Base-by-base conservation (phyloP, 352 stramenopile genomes). In the Phytopythium boreale region DNA sequence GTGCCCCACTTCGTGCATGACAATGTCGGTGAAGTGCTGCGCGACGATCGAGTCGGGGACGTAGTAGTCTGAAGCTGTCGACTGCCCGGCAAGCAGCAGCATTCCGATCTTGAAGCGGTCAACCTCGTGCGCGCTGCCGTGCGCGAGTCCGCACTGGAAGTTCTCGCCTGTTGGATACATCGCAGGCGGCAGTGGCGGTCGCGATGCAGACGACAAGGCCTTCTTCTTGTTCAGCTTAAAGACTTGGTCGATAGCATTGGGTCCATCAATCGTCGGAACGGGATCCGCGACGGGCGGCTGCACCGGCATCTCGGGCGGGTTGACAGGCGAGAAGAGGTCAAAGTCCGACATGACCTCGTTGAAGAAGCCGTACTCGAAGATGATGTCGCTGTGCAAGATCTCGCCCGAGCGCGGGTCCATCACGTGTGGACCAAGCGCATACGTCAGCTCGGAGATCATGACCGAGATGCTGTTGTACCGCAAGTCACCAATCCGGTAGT, bases 1-100 rank as follows among this genome's bases (percentile, higher is more conserved):
- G 66, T 97, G 90, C 9, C 88, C 90, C 27, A 96, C 87, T 71
- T 97, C 88, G 60, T 97, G 89, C 82, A 96, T 93, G 31, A 95
- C 78, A 37, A 94, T 88, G 61, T 88, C 76, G 10, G 72, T 71
- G 57, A 97, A 85, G 49, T 92, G 79, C 34, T 83, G 75, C 24
- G 71, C 72, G 15, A 95, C 79, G 60, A 93, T 70, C 26, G 71
- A 68, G 44, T 89, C 76, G 2, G 85, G 75, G 24, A 93, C 73
- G 34, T 71, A 79, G 22, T 36, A 72, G 11, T 39, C 39, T 5
- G 56, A 26, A 0, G 4, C 15, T 11, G 7, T 4, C 15, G 26
- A 4, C 9, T 51, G 41, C 43, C 56, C 56, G 4, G 39, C 24
- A 2, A 61, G 58, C 2, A 82, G 53, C 31, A 88, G 57, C 56